Conservation (phyloP, 2,329 filamentous ascomycete genomes). For the Blumeriella jaapii region DNA sequence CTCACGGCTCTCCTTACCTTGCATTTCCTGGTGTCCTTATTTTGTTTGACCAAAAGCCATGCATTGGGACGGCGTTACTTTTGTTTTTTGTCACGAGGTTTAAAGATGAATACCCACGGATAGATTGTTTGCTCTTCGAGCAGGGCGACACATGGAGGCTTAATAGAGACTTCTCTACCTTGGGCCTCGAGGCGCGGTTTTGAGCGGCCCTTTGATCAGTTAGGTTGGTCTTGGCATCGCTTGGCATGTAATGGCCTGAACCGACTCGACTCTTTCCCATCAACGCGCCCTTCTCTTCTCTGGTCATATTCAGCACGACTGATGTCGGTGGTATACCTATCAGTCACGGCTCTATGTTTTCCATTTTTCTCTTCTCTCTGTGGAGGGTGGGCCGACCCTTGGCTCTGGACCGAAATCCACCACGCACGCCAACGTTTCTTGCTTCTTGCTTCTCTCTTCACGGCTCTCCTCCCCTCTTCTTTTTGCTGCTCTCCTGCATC, state of each 20-base stretch:
- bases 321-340: slow-evolving; percentile 4
- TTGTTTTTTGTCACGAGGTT: slow-evolving; percentile 17
- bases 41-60: slow-evolving; percentile 13
- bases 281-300: slow-evolving; percentile 9
- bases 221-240: background rate
- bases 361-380: slow-evolving; percentile 1
- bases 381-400: too few species aligned
- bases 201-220: slow-evolving; percentile 7
- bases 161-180: slow-evolving; percentile 8
- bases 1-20: slow-evolving; percentile 9
- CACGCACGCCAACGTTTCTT: too few species aligned
- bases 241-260: slow-evolving; percentile 2
- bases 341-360: slow-evolving; percentile 5
- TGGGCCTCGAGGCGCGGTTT: background rate
- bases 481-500: too few species aligned
- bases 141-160: slow-evolving; percentile 2
- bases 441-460: too few species aligned
- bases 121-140: slow-evolving; percentile 22
- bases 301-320: slow-evolving; percentile 8
- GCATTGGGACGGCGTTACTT: slow-evolving; percentile 24
- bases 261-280: slow-evolving; percentile 2
- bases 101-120: slow-evolving; percentile 23
- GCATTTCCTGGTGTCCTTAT: slow-evolving; percentile 13
- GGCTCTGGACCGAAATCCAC: too few species aligned
- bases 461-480: too few species aligned